Base-by-base conservation (phyloP, 2,329 filamentous ascomycete species). In the Alternaria brassicicola region DNA sequence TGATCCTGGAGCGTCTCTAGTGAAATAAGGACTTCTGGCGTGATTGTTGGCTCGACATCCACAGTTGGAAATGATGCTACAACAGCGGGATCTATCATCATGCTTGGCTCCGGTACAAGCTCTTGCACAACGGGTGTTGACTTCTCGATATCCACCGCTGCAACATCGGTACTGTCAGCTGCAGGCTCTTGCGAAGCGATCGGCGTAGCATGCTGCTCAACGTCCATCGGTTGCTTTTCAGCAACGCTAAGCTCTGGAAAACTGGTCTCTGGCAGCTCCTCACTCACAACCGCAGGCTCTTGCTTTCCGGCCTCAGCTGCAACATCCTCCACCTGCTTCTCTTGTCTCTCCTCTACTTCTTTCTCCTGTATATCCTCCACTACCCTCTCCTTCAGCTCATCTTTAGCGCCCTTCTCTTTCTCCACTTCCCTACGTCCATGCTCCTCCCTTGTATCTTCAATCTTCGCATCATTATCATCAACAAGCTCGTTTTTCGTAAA, bases 401-500 rank as follows among this genome's bases (percentile, higher is more conserved):
- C 30, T 25, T 36, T 0, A 2, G 23, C 3, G 9, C 39, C 47
- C 30, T 17, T 42, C 26, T 45, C 26, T 42, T 33, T 38, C 26
- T 25, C 36, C 46, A 49, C 36, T 30, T 42, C 54, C 30, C n/a
- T 35, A 43, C 38, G 31, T 43, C 10, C 51, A 28, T 41, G 39
- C 42, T 53, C 50, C 57, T 53, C 55, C 26, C 30, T n/a, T 28
- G 47, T 46, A 43, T 46, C 48, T 17, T 56, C 51, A 23, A 33
- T 38, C 45, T 42, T 39, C 54, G 42, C 38, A 36, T 48, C 57
- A 61, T 51, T 54, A 62, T 48, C 56, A 58, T 60, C 65, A 67
- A 63, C 63, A 69, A 67, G 63, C 61, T 63, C 68, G 57, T 61
- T 66, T 61, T 62, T 66, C 61, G 62, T 61, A 61, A 66, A 57